Evolutionary conservation across 495 filamentous ascomycete genomes (phyloP).

Genomic region (Daldinia childiae): DNA sequence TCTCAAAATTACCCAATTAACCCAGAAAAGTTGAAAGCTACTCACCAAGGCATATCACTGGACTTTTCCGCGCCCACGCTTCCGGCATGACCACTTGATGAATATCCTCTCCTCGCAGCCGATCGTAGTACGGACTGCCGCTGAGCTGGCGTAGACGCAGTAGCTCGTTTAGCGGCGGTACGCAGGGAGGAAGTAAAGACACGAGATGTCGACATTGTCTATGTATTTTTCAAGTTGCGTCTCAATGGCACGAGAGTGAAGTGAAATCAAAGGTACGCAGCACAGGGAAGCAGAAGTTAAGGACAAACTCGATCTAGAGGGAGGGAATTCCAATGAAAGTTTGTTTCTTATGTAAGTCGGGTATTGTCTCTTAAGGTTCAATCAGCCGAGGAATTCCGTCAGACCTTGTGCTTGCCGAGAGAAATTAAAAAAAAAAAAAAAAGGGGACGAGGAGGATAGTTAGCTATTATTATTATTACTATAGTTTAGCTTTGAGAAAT

Average conservation of each 20-base stretch:
- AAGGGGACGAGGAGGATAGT: not conserved
- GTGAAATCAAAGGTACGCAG: not conserved
- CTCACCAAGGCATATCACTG: slow-evolving; percentile 46
- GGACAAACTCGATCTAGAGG: not conserved
- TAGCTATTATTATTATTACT: no score
- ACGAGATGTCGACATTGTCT: slow-evolving; percentile 26
- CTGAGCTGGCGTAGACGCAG: slow-evolving; percentile 1
- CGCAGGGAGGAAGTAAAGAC: slow-evolving; percentile 19
- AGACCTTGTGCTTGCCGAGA: not conserved
- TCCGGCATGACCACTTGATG: slow-evolving; percentile 19
- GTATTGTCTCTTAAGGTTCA: not conserved
- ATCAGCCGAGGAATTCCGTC: not conserved
- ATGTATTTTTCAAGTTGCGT: not conserved
- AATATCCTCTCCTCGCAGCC: slow-evolving; percentile 27
- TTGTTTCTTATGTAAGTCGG: slow-evolving; percentile 1
- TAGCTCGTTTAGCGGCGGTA: slow-evolving; percentile 17
- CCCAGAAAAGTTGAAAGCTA: not conserved
- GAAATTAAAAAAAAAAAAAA: not conserved
- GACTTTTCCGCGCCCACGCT: slow-evolving; percentile 33
- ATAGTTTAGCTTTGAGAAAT: not conserved
- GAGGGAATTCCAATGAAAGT: not conserved
- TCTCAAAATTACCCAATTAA: not conserved
- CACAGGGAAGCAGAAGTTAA: not conserved
- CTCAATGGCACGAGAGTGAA: no score
- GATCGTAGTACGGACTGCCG: slow-evolving; percentile 8